Evolutionary conservation across 768 basidiomycete genomes (phyloP).

Genomic region (Naematelia encephala): DNA sequence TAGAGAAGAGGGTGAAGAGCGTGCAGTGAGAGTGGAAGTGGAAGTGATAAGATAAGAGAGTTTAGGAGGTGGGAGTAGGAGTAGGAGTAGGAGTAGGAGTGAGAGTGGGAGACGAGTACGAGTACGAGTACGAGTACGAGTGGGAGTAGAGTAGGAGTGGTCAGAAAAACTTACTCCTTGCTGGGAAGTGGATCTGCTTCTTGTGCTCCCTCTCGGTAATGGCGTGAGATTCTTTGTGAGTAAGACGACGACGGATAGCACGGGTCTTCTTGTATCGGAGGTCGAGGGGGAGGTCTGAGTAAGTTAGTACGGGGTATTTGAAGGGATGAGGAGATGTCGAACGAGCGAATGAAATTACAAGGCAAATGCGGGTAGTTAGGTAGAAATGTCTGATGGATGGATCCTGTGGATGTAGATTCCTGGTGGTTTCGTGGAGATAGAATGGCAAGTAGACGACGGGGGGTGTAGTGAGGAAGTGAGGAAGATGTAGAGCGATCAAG

Average conservation of each 20-base stretch:
- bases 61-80: not conserved
- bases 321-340: not conserved
- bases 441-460: too few relatives aligned
- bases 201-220: constrained; percentile 92
- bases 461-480: too few relatives aligned
- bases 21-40: not conserved
- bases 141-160: not conserved
- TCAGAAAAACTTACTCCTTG: constrained; percentile 56
- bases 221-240: constrained; percentile 77
- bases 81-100: not conserved
- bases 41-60: not conserved
- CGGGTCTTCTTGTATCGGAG: constrained; percentile 97
- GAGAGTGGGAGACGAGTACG: not conserved
- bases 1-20: too few relatives aligned
- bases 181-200: constrained; percentile 90
- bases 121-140: not conserved
- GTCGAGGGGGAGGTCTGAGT: constrained; percentile 78
- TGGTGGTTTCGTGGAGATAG: not conserved
- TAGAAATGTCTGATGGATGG: too few relatives aligned
- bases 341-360: not conserved
- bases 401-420: too few relatives aligned
- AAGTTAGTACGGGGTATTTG: not conserved
- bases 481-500: too few relatives aligned
- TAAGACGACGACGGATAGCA: constrained; percentile 92
- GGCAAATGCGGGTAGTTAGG: not conserved